Evolutionary conservation across 2,329 filamentous ascomycete species (phyloP).

Genomic region (Penicillium decumbens): DNA sequence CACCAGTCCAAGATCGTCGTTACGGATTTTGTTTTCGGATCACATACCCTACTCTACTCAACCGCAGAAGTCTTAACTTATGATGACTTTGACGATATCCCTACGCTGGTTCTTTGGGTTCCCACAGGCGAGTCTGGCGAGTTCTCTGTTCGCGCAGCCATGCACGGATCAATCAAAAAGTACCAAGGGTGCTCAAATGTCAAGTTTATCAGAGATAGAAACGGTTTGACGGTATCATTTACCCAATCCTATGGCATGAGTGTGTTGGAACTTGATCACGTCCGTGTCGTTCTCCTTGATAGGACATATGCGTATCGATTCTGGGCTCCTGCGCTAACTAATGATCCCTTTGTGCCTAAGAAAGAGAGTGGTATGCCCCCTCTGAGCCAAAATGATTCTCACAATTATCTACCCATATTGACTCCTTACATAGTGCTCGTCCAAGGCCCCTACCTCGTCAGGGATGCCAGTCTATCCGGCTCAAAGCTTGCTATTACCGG

Average conservation of each 20-base stretch:
- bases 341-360: constrained; percentile 45
- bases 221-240: constrained; percentile 46
- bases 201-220: constrained; percentile 40
- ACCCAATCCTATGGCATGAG: constrained; percentile 49
- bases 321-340: constrained; percentile 51
- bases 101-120: constrained; percentile 51
- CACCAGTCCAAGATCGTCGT: constrained; percentile 60
- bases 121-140: constrained; percentile 53
- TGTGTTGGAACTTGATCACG: constrained; percentile 46
- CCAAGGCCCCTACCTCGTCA: constrained; percentile 52
- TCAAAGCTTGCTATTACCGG: constrained; percentile 44
- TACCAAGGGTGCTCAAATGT: constrained; percentile 42
- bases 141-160: constrained; percentile 46
- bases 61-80: constrained; percentile 55
- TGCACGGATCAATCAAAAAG: constrained; percentile 36
- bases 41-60: constrained; percentile 51
- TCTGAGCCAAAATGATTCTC: rapidly evolving
- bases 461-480: constrained; percentile 40
- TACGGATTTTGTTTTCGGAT: constrained; percentile 55
- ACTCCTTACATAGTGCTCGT: constrained; percentile 43
- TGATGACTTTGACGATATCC: constrained; percentile 45
- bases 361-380: constrained; percentile 43
- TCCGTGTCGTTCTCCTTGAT: constrained; percentile 52
- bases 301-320: constrained; percentile 53
- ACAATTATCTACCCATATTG: background rate